Percentiles rank a stretch among this genome's conserved stretches.
phyloP scores from a whole-genome alignment of 768 basidiomycete species.

The Phanerochaete carnosa region DNA sequence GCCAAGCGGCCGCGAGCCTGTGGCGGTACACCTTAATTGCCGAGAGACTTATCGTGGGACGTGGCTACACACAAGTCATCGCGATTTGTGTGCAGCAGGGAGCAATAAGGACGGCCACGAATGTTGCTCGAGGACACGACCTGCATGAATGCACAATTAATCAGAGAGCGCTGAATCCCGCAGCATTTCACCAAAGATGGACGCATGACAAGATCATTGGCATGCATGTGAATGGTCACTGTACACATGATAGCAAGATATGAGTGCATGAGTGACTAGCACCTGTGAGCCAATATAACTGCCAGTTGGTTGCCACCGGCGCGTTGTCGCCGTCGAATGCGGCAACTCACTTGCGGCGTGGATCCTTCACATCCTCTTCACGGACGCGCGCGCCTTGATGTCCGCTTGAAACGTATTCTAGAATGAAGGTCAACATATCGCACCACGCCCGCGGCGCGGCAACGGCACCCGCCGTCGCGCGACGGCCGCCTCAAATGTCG shows the following conservation, averaged over 20 bases:
- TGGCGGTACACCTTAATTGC: not conserved
- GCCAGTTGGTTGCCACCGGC: not conserved
- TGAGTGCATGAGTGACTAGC: not conserved
- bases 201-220: not conserved
- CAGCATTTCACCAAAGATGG: not conserved
- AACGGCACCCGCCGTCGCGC: not conserved
- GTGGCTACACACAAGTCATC: not conserved
- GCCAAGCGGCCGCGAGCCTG: not conserved
- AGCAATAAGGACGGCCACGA: not conserved
- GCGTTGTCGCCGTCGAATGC: not conserved
- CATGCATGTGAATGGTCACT: no score
- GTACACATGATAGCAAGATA: not conserved
- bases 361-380: conserved; percentile 4
- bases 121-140: not conserved
- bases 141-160: not conserved
- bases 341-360: not conserved
- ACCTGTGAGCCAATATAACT: not conserved
- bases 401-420: conserved; percentile 11
- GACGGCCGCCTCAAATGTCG: not conserved
- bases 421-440: not conserved
- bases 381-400: conserved; percentile 2
- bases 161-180: not conserved
- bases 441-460: not conserved
- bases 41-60: not conserved
- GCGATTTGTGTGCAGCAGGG: not conserved